Evolutionary conservation across 805 yeast genomes (phyloP).

Genomic region (Candida manassasensis): DNA sequence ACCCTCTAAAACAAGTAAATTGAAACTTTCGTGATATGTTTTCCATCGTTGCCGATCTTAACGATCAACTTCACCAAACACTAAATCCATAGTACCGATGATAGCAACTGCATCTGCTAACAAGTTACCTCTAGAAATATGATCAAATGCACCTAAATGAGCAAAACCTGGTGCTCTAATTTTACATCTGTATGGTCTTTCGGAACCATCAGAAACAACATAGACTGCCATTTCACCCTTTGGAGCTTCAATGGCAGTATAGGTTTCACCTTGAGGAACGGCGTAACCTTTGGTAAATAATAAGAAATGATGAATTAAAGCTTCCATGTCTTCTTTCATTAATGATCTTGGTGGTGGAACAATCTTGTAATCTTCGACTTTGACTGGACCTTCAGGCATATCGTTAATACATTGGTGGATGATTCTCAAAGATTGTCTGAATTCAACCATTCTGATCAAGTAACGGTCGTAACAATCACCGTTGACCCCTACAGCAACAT

Average conservation of each 20-base stretch:
- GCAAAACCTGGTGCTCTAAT: constrained; percentile 95
- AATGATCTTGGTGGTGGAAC: constrained; percentile 73
- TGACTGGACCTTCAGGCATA: constrained; percentile 89
- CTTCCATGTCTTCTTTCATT: constrained; percentile 93
- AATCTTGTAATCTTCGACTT: constrained; percentile 85
- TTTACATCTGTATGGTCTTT: constrained; percentile 88
- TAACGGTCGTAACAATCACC: constrained; percentile 93
- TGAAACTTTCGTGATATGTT: no score
- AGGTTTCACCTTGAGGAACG: constrained; percentile 88
- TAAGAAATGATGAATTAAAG: constrained; percentile 84
- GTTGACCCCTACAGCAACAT: constrained; percentile 77
- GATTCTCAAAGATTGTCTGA: constrained; percentile 84
- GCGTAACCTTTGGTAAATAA: constrained; percentile 83
- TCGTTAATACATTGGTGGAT: constrained; percentile 86
- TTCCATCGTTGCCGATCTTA: constrained; percentile 27
- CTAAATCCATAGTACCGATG: constrained; percentile 93
- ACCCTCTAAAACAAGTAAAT: no score
- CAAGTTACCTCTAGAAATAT: constrained; percentile 78
- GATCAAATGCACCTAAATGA: constrained; percentile 84
- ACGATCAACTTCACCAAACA: constrained; percentile 93
- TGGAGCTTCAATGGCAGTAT: constrained; percentile 90
- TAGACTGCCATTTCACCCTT: constrained; percentile 94
- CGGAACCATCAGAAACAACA: constrained; percentile 83
- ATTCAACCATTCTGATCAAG: constrained; percentile 84
- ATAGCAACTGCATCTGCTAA: constrained; percentile 91